Evolutionary conservation across 2,329 filamentous ascomycete genomes (phyloP).

Genomic region (Esteya vermicola): DNA sequence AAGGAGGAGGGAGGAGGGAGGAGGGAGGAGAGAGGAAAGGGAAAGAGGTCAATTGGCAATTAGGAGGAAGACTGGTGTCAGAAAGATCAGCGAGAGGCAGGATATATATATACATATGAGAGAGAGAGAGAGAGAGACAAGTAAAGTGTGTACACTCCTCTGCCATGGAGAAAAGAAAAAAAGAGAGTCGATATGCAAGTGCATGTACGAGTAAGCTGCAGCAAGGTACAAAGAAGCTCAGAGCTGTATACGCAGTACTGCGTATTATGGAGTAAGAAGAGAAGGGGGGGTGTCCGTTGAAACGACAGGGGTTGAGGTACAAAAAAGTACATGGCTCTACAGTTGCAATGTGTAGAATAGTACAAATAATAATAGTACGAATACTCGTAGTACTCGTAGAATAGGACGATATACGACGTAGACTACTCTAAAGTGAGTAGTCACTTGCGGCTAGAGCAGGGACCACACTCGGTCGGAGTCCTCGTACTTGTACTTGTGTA

Average conservation of each 20-base stretch:
- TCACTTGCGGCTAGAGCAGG: slow-evolving; percentile 6
- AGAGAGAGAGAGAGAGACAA: too few relatives aligned
- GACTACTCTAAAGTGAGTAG: slow-evolving; percentile 2
- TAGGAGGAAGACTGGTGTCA: not conserved
- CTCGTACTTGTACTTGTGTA: too few relatives aligned
- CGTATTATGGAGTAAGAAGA: not conserved
- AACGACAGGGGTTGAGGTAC: slow-evolving; percentile 1
- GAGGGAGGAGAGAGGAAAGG: not conserved
- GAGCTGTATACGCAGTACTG: not conserved
- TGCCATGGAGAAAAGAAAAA: not conserved
- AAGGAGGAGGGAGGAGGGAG: not conserved
- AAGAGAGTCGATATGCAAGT: not conserved
- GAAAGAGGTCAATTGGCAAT: not conserved
- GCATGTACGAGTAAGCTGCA: too few relatives aligned
- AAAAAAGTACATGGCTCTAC: slow-evolving; percentile 1
- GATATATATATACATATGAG: not conserved
- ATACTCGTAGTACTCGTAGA: too few relatives aligned
- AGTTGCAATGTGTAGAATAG: slow-evolving; percentile 2
- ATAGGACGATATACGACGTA: slow-evolving; percentile 1
- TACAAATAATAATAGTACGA: too few relatives aligned
- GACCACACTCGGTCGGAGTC: slow-evolving; percentile 4
- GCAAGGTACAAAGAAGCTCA: slow-evolving; percentile 3
- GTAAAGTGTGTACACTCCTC: too few relatives aligned
- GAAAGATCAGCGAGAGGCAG: not conserved
- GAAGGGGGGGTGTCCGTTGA: not conserved